phyloP scores from a whole-genome alignment of 768 basidiomycete genomes.

The Phanerochaete sordida region DNA sequence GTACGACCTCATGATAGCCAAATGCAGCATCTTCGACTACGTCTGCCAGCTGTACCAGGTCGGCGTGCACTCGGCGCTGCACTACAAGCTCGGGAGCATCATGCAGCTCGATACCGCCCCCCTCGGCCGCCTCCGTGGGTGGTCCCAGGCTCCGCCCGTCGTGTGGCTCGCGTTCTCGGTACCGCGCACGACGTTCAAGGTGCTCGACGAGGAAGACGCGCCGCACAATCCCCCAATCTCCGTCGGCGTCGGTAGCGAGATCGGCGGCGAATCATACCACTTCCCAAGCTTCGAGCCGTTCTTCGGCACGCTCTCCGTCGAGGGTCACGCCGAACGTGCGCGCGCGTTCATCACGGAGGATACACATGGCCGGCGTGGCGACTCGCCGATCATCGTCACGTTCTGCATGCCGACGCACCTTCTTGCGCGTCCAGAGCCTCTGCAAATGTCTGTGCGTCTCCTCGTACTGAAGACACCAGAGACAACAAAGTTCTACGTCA shows the following conservation, averaged over 20 bases:
- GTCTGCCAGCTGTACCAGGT: conserved; percentile 40
- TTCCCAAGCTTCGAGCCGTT: conserved; percentile 24
- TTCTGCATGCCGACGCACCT: background rate
- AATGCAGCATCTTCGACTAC: conserved; percentile 44
- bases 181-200: conserved; percentile 28
- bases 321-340: conserved; percentile 11
- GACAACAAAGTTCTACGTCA: background rate
- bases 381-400: background rate
- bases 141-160: conserved; percentile 31
- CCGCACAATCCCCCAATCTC: conserved; percentile 26
- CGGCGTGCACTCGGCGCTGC: conserved; percentile 31
- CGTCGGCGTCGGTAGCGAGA: conserved; percentile 13
- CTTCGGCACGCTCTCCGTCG: conserved; percentile 15
- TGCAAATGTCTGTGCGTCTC: background rate
- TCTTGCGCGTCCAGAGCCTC: background rate
- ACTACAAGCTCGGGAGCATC: conserved; percentile 7
- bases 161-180: conserved; percentile 35
- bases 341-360: conserved; percentile 17
- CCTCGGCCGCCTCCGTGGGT: conserved; percentile 12
- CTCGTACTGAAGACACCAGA: background rate
- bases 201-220: conserved; percentile 23
- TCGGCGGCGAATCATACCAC: conserved; percentile 16
- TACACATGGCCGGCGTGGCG: conserved; percentile 13
- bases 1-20: conserved; percentile 22
- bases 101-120: background rate